These are phyloP conservation scores for Xylaria sp. DNA, from an alignment of 2,329 filamentous ascomycete genomes.

Conservation along the genomic window DNA sequence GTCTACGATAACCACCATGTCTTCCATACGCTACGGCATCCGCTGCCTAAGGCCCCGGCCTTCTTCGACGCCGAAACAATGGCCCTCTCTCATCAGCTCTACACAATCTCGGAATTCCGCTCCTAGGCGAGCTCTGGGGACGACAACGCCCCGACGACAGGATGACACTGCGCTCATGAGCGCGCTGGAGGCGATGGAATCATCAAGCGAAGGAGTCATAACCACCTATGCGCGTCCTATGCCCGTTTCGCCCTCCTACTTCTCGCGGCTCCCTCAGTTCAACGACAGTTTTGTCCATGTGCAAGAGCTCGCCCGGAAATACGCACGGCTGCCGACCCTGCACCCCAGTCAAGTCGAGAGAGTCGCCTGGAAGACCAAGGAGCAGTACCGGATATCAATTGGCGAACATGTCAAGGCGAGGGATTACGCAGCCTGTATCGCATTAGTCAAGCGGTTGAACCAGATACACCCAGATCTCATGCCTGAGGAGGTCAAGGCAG, in stretches of 20 bases:
- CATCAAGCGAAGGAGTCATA: constrained; percentile 30
- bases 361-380: constrained; percentile 82
- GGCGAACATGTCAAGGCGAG: constrained; percentile 79
- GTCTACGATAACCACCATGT: constrained; percentile 45
- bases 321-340: constrained; percentile 77
- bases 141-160: constrained; percentile 32
- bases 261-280: constrained; percentile 85
- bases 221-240: constrained; percentile 73
- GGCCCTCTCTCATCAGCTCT: constrained; percentile 35
- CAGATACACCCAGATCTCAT: constrained; percentile 82
- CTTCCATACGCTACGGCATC: constrained; percentile 46
- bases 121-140: constrained; percentile 39
- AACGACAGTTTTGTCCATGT: constrained; percentile 84
- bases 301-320: constrained; percentile 75
- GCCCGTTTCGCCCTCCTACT: constrained; percentile 92
- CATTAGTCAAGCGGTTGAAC: constrained; percentile 82
- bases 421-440: constrained; percentile 81
- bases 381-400: constrained; percentile 76
- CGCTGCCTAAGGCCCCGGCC: constrained; percentile 48
- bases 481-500: constrained; percentile 73
- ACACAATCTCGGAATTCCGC: constrained; percentile 38
- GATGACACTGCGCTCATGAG: constrained; percentile 13
- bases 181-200: constrained; percentile 45
- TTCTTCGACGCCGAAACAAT: constrained; percentile 40
- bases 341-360: constrained; percentile 72